Conservation (phyloP, 257 asterid species). For the Salvia hispanica region DNA sequence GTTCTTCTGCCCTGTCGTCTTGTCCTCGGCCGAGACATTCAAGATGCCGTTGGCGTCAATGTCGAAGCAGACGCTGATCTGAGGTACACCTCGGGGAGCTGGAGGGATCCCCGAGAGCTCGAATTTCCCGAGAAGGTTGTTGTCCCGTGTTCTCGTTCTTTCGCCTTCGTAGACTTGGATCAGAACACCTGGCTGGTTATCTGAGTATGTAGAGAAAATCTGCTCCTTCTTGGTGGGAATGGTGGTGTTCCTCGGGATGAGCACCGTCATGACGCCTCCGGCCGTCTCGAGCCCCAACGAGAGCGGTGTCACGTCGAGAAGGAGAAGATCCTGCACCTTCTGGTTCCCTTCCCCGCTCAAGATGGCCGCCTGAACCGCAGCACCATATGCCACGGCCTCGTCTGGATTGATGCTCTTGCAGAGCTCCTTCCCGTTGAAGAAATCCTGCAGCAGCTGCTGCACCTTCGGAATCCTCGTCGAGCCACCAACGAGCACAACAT, state of each 20-base stretch:
- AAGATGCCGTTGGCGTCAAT: slow-evolving; percentile 43
- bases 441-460: slow-evolving; percentile 43
- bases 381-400: slow-evolving; percentile 46
- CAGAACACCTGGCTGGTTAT: slow-evolving; percentile 40
- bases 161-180: slow-evolving; percentile 45
- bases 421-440: slow-evolving; percentile 45
- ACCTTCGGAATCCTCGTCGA: slow-evolving; percentile 47
- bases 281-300: slow-evolving; percentile 42
- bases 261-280: slow-evolving; percentile 43
- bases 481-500: slow-evolving; percentile 43
- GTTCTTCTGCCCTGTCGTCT: slow-evolving; percentile 45
- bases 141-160: slow-evolving; percentile 35
- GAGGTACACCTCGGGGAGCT: slow-evolving; percentile 42
- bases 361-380: slow-evolving; percentile 41
- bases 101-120: slow-evolving; percentile 44
- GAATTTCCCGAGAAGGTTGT: slow-evolving; percentile 42
- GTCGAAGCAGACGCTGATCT: slow-evolving; percentile 44
- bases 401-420: slow-evolving; percentile 47
- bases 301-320: slow-evolving; percentile 37
- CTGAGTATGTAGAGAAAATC: slow-evolving; percentile 38
- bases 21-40: slow-evolving; percentile 45
- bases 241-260: slow-evolving; percentile 42
- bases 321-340: slow-evolving; percentile 43
- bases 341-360: slow-evolving; percentile 44
- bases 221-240: slow-evolving; percentile 46